Evolutionary conservation across 305 asterid species (phyloP).

Genomic region (Fraxinus angustifolia): DNA sequence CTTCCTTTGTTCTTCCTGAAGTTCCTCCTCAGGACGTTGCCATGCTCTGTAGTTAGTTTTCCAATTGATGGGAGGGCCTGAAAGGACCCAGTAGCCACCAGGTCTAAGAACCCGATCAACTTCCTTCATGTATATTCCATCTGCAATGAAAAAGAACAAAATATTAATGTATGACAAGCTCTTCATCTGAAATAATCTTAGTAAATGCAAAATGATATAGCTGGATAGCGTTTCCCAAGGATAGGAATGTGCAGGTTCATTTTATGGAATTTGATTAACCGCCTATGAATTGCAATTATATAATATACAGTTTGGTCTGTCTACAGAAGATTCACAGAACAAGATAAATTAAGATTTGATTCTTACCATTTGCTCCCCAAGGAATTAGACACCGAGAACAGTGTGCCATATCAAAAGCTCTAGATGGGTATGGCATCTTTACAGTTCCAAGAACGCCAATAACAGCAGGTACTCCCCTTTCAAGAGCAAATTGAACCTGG

Average conservation of each 20-base stretch:
- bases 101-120: conserved; percentile 96
- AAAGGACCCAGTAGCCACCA: conserved; percentile 97
- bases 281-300: background rate
- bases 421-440: conserved; percentile 81
- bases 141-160: conserved; percentile 39
- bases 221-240: background rate
- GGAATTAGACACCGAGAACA: conserved; percentile 97
- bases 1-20: conserved; percentile 84
- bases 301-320: background rate
- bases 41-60: conserved; percentile 73
- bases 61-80: conserved; percentile 96
- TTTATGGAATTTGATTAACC: background rate
- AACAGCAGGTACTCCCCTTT: conserved; percentile 97
- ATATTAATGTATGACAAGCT: background rate
- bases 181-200: background rate
- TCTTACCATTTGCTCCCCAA: conserved; percentile 85
- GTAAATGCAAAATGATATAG: background rate
- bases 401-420: conserved; percentile 94
- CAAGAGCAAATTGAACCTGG: conserved; percentile 95
- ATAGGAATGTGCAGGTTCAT: background rate
- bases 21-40: conserved; percentile 90
- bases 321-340: background rate
- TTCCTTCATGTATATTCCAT: conserved; percentile 92
- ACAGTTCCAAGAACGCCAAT: conserved; percentile 91
- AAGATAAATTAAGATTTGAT: conserved; percentile 18